phyloP scores from a whole-genome alignment of 352 stramenopile species.

The Pythium phragmiticola region DNA sequence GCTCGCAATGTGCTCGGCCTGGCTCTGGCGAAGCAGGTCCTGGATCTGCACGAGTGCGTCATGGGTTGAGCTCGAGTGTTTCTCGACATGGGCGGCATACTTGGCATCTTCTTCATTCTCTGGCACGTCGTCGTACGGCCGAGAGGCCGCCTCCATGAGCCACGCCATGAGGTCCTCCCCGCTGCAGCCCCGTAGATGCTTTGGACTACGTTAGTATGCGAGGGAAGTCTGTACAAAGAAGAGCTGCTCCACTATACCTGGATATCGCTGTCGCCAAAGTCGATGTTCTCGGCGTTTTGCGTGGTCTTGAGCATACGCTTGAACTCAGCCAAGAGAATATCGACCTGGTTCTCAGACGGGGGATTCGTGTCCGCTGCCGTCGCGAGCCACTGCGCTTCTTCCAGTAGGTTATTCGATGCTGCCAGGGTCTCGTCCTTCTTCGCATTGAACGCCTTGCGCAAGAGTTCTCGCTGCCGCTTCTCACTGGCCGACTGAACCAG shows the following conservation, averaged over 20 bases:
- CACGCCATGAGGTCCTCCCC: slow-evolving; percentile 23
- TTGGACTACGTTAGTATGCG: background rate
- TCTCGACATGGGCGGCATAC: slow-evolving; percentile 39
- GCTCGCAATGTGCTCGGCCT: slow-evolving; percentile 39
- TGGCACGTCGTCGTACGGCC: slow-evolving; percentile 8
- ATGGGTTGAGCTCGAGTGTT: slow-evolving; percentile 32
- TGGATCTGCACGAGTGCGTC: slow-evolving; percentile 46
- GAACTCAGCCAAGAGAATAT: slow-evolving; percentile 38
- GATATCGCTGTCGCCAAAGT: slow-evolving; percentile 45
- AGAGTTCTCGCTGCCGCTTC: slow-evolving; percentile 35
- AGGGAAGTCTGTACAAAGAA: background rate
- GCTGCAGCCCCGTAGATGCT: slow-evolving; percentile 43
- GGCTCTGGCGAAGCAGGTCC: slow-evolving; percentile 33
- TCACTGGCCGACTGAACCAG: slow-evolving; percentile 1
- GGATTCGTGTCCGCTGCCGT: background rate
- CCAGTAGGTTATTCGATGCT: background rate
- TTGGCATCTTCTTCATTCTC: slow-evolving; percentile 34
- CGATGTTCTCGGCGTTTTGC: slow-evolving; percentile 29
- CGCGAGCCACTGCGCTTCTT: slow-evolving; percentile 10
- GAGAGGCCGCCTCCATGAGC: slow-evolving; percentile 25
- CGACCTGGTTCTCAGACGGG: slow-evolving; percentile 24
- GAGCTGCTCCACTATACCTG: slow-evolving; percentile 16
- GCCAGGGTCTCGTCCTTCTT: slow-evolving; percentile 22
- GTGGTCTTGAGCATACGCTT: slow-evolving; percentile 34
- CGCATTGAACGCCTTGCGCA: slow-evolving; percentile 29